These are phyloP conservation scores for Malassezia caprae DNA, from an alignment of 1,284 basidiomycete species.

Conservation along the genomic window DNA sequence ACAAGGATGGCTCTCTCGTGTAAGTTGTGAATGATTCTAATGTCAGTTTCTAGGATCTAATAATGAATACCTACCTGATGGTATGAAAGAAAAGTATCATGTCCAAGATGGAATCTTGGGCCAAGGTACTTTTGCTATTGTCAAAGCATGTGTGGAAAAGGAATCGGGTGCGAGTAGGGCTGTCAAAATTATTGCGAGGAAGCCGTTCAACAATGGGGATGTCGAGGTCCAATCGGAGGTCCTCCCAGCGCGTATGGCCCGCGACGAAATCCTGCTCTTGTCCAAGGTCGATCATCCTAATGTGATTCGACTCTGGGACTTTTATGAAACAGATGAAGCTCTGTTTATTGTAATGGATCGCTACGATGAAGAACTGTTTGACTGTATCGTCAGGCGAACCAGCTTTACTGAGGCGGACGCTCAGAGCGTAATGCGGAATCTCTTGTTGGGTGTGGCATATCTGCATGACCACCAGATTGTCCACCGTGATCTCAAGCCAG, in stretches of 20 bases:
- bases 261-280: constrained; percentile 39
- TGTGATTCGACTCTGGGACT: constrained; percentile 45
- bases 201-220: constrained; percentile 34
- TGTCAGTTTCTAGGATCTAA: background rate
- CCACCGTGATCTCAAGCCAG: constrained; percentile 46
- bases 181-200: constrained; percentile 46
- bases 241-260: constrained; percentile 2
- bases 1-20: background rate
- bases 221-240: constrained; percentile 14
- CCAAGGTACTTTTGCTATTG: constrained; percentile 44
- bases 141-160: constrained; percentile 29
- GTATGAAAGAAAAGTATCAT: constrained; percentile 28
- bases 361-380: constrained; percentile 44
- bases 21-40: background rate
- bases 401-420: constrained; percentile 45
- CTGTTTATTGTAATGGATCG: constrained; percentile 47
- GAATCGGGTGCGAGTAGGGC: constrained; percentile 34
- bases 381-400: constrained; percentile 38
- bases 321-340: constrained; percentile 45
- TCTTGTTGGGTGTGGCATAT: constrained; percentile 40
- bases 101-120: constrained; percentile 30
- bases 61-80: background rate
- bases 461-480: constrained; percentile 44
- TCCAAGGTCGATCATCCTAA: constrained; percentile 38
- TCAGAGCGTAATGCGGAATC: constrained; percentile 38